phyloP scores from a whole-genome alignment of 768 basidiomycete species.

The Boletus rex-veris region DNA sequence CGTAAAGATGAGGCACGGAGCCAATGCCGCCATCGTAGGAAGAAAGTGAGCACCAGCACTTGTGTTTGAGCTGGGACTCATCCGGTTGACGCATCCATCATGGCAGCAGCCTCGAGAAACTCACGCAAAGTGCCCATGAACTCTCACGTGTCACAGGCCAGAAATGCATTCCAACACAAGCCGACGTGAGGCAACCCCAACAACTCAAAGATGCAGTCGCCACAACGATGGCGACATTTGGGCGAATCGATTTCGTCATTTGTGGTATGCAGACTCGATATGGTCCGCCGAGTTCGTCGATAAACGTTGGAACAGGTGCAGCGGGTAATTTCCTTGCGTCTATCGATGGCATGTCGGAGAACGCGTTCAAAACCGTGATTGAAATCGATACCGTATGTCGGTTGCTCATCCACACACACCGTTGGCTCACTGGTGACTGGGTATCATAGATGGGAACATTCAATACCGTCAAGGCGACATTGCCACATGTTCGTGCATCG shows the following conservation, averaged over 20 bases:
- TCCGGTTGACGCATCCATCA: background rate
- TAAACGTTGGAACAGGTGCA: constrained; percentile 53
- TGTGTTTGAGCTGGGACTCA: background rate
- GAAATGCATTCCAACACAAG: constrained; percentile 67
- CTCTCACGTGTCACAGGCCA: constrained; percentile 68
- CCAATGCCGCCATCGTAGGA: constrained; percentile 77
- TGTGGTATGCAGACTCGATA: constrained; percentile 55
- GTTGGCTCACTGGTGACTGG: background rate
- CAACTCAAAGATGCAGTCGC: constrained; percentile 72
- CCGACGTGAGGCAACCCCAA: constrained; percentile 79
- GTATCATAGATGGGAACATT: constrained; percentile 74
- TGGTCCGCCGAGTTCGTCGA: background rate
- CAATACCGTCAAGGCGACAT: constrained; percentile 91
- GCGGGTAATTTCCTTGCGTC: constrained; percentile 96
- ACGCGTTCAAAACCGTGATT: constrained; percentile 88
- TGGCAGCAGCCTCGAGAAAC: constrained; percentile 58
- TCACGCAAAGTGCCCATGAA: constrained; percentile 65
- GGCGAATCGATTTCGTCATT: constrained; percentile 91
- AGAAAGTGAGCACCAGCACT: constrained; percentile 59
- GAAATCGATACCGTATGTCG: constrained; percentile 83
- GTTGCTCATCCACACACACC: background rate
- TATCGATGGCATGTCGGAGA: constrained; percentile 78
- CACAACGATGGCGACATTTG: constrained; percentile 71
- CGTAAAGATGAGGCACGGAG: constrained; percentile 77
- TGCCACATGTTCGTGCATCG: constrained; percentile 64